Evolutionary conservation across 306 rosid genomes (phyloP).

Genomic region (Begonia loranthoides): DNA sequence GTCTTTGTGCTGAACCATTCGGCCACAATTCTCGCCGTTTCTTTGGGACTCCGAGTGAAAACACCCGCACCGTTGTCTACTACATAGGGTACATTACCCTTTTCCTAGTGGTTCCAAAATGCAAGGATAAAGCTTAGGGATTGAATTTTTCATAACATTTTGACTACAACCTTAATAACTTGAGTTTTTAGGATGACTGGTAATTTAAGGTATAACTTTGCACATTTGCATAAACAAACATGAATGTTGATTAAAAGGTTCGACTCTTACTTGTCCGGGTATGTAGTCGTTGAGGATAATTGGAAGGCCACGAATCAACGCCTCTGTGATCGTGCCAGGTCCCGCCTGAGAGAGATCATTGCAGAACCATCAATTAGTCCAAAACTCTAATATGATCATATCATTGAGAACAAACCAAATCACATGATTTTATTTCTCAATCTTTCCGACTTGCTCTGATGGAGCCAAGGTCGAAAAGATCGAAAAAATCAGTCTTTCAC

Average conservation of each 20-base stretch:
- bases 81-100: slow-evolving; percentile 92
- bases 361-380: not conserved
- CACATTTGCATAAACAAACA: no score
- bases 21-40: slow-evolving; percentile 60
- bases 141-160: no score
- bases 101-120: slow-evolving; percentile 38
- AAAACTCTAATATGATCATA: no score
- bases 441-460: no score
- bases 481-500: no score
- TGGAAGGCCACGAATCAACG: slow-evolving; percentile 93
- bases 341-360: slow-evolving; percentile 52
- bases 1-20: slow-evolving; percentile 83
- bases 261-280: slow-evolving; percentile 75
- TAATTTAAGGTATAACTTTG: no score
- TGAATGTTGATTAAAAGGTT: not conserved
- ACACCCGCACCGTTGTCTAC: slow-evolving; percentile 95
- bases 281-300: slow-evolving; percentile 90
- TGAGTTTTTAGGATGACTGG: no score
- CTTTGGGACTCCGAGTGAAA: slow-evolving; percentile 77
- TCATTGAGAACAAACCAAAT: no score
- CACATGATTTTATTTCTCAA: no score
- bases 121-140: no score
- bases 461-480: no score
- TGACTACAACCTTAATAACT: no score
- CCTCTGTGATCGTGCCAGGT: slow-evolving; percentile 98